Evolutionary conservation across 108 stramenopile genomes (phyloP), one percentile per base, ranked within the genome.

Genomic region (Chaetoceros muelleri): DNA sequence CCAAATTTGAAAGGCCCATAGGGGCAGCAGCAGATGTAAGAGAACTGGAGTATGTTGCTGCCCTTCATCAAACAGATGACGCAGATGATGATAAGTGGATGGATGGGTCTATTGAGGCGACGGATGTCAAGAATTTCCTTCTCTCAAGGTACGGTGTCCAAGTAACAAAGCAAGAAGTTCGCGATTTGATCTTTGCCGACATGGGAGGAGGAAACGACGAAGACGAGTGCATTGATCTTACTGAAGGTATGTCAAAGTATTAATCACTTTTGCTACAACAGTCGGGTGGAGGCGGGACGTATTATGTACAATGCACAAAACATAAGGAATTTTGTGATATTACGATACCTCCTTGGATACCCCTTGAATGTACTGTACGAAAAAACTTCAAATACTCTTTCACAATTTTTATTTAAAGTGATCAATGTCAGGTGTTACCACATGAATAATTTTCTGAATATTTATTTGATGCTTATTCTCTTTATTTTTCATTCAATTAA

Each of bases 141-240:
- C 52, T 55, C 60, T 75, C 73, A 27, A 31, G 81, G 19, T 79
- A 73, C 64, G 81, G 81, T 0, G 76, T 82, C 50, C 30, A 64
- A 40, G 73, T 79, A 40, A 52, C 65, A 21, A 48, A 64, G 26
- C 66, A 74, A 40, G 64, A 79, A 52, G 78, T 82, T 0, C 29
- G 34, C 44, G 20, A 65, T 28, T 63, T 45, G 17, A 73, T 82
- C 26, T 28, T 82, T 50, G 20, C 48, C 17, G 69, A 69, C 5
- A 56, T 82, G 29, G 81, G 75, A 24, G 72, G 73, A 23, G 30
- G 48, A 30, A 59, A 57, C 1, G 61, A 40, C 13, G 60, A 68
- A 1, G 71, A 64, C 1, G 62, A 60, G 30, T 48, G 34, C 18
- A 46, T 81, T 28, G 80, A 81, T 47, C 55, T 82, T 51, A 64